phyloP scores from a whole-genome alignment of 2,329 filamentous ascomycete genomes.

The Colletotrichum sp. region DNA sequence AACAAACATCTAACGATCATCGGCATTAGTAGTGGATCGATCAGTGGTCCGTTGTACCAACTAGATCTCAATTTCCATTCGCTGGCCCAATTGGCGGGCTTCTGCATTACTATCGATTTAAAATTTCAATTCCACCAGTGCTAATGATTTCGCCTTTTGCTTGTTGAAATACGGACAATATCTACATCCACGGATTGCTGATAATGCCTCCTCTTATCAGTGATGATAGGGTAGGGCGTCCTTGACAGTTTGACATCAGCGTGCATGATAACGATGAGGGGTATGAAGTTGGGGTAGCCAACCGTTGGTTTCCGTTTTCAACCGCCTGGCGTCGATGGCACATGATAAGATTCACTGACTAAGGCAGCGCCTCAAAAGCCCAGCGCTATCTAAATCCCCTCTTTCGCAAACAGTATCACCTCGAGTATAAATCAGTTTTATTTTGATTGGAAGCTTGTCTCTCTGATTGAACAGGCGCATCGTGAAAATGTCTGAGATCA shows the following conservation, averaged over 20 bases:
- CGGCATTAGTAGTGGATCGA: neutral
- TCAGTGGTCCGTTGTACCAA: neutral
- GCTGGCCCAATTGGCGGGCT: neutral
- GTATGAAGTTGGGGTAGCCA: neutral
- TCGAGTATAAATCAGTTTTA: neutral
- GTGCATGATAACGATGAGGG: neutral
- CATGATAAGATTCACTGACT: neutral
- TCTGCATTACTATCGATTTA: too few relatives aligned
- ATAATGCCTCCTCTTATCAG: neutral
- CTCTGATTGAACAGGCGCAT: neutral
- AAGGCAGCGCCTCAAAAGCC: neutral
- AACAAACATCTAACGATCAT: neutral
- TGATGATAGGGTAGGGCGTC: neutral
- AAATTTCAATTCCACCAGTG: neutral
- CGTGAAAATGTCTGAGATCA: conserved; percentile 15
- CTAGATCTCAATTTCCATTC: neutral
- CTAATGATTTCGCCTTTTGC: neutral
- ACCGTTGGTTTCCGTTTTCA: neutral
- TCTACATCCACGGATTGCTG: neutral
- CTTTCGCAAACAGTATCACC: neutral
- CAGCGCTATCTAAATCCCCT: neutral
- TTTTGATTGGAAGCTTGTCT: too few relatives aligned
- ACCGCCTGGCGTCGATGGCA: neutral
- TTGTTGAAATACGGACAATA: neutral
- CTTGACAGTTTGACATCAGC: neutral